Evolutionary conservation across 2,329 filamentous ascomycete species (phyloP), one percentile per base, ranked within the genome.

Genomic region (Atkinsonella texensis): DNA sequence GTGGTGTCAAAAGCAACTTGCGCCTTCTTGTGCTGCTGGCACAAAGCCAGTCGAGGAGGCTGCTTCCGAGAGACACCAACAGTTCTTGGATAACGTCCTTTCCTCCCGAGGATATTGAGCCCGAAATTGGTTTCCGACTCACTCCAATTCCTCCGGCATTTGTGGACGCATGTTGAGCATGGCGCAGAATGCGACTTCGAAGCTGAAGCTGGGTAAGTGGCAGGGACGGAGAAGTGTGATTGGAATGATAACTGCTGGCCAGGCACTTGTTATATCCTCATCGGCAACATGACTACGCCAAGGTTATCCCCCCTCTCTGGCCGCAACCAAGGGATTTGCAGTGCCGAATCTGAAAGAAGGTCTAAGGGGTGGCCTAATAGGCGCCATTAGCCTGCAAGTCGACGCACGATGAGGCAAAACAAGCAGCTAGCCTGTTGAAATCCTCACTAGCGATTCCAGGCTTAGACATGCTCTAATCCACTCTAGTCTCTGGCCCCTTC

Each of bases 321-420:
- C 40, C 31, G 13, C 18, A 15, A 31, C 15, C 20, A 17, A 18
- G 46, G 23, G 51, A 52, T 42, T 38, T 35, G 38, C 51, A 28
- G 20, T 33, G 28, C 39, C 42, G 13, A 20, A n/a, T 38, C 51
- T 32, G 28, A 49, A 52, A 32, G 5, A 52, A 43, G 35, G 48
- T 7, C 9, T 23, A 12, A 20, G 40, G 15, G 38, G 39, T 18
- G 33, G 41, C 42, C 48, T 45, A 31, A 45, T 39, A 38, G 43
- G 28, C 40, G 45, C 18, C 50, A 31, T 15, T 52, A 46, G 47
- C 23, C 44, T 41, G 42, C 7, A 35, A 18, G 35, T 41, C 35
- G 51, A 52, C 28, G 50, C 49, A 52, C 47, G 38, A 53, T 51
- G 46, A 50, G 46, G 38, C 48, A 52, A 52, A 40, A 43, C 38